These are phyloP conservation scores for Abelmoschus esculentus DNA, from an alignment of 345 rosid species.

Conservation along the genomic window DNA sequence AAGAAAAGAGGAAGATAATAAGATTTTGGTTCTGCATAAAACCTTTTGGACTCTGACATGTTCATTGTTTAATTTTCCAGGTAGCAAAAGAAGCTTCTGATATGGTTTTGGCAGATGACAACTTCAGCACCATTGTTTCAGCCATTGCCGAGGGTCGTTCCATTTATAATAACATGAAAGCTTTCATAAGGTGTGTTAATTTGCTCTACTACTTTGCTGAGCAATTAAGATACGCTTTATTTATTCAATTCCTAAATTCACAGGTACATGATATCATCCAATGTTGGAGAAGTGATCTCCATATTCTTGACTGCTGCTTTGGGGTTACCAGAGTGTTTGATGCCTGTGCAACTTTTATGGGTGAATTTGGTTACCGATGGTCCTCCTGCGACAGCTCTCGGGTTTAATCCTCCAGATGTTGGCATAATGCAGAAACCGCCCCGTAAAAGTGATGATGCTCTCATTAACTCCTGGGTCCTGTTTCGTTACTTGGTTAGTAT, in stretches of 20 bases:
- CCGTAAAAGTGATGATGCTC: conserved; percentile 67
- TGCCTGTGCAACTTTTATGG: conserved; percentile 96
- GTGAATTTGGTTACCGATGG: conserved; percentile 94
- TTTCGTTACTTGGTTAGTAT: conserved; percentile 62
- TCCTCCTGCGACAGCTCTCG: conserved; percentile 86
- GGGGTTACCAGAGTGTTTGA: conserved; percentile 86
- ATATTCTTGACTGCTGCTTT: conserved; percentile 81
- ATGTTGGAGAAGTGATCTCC: conserved; percentile 92
- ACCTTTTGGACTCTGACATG: neutral
- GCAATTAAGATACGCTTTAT: neutral
- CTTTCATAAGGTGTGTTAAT: conserved; percentile 63
- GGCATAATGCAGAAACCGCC: conserved; percentile 88
- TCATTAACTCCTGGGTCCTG: conserved; percentile 68
- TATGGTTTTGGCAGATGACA: conserved; percentile 93
- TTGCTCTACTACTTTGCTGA: neutral
- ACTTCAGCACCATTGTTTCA: conserved; percentile 70
- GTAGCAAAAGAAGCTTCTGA: conserved; percentile 97
- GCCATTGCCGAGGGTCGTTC: conserved; percentile 92
- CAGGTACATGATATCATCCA: conserved; percentile 96
- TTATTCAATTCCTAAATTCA: conserved; percentile 12
- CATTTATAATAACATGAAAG: conserved; percentile 88
- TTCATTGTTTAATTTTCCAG: conserved; percentile 26
- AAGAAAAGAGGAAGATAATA: neutral
- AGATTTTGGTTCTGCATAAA: neutral
- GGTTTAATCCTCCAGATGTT: conserved; percentile 86